Evolutionary conservation across 2,329 filamentous ascomycete species (phyloP), one percentile per base, ranked within the genome.

Genomic region (Chaetomium olivaceum): DNA sequence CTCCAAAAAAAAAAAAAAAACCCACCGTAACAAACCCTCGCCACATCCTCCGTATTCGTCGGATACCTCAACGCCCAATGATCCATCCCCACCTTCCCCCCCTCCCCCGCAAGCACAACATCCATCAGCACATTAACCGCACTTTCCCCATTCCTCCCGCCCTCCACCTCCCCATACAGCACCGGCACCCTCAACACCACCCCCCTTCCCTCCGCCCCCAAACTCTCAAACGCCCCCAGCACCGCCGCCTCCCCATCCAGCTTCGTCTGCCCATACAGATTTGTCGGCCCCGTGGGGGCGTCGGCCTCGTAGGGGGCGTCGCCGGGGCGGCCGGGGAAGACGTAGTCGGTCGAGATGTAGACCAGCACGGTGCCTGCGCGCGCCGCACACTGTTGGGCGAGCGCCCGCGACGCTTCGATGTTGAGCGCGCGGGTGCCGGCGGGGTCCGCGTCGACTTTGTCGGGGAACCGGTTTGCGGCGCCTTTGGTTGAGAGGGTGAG

Each of bases 1-100:
- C 27, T 29, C 27, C 3, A 29, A 29, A 29, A 29, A 29, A 29
- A 29, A 29, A 64, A 27, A 59, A 31, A 23, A 55, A 31, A 72
- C 81, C 71, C 80, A 88, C 86, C 86, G 68, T 87, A 83, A 72
- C 88, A 91, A 55, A 97, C 91, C 48, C 93, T 84, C 21, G 84
- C 92, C 21, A 96, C 89, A 74, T 97, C 93, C 74, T 92, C 89
- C 0, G 92, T 96, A 75, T 95, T 95, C 8, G 93, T 96, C 9
- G 93, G 93, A 78, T 92, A 96, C 31, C 93, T 85, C 59, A 91
- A 79, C 1, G 91, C 89, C 88, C 92, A 96, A 76, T 96, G 89
- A 73, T 97, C 93, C 88, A 96, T 93, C 74, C 86, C 88, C 50
- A 93, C 81, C 64, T 83, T 83, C 1, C 82, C 81, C 5, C 81